Conservation (phyloP, 2,329 filamentous ascomycete species). For the Xylaria arbuscula region DNA sequence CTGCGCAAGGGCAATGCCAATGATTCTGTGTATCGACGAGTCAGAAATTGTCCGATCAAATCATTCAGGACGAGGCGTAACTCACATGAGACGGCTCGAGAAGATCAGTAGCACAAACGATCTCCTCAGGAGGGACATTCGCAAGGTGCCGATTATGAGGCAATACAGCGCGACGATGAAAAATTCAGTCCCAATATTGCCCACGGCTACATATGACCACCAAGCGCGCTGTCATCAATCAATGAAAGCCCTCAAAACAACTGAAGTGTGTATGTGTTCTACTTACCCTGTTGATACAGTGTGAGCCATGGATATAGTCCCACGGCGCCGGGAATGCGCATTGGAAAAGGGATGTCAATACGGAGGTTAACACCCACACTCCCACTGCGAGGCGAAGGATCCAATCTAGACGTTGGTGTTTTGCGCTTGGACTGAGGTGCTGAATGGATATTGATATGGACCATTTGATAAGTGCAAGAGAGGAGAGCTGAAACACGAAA, state of each 20-base stretch:
- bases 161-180: constrained; percentile 36
- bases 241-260: background rate
- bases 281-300: constrained; percentile 40
- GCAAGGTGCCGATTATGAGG: constrained; percentile 33
- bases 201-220: constrained; percentile 33
- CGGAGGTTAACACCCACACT: constrained; percentile 35
- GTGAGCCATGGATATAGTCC: constrained; percentile 39
- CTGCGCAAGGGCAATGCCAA: constrained; percentile 34
- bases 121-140: constrained; percentile 31
- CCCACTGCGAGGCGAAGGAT: constrained; percentile 35
- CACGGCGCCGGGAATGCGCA: constrained; percentile 41
- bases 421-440: constrained; percentile 35
- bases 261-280: background rate
- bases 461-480: constrained; percentile 42
- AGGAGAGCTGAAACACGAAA: constrained; percentile 38
- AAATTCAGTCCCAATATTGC: constrained; percentile 37
- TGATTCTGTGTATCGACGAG: constrained; percentile 27
- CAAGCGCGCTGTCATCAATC: constrained; percentile 30
- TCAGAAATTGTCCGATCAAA: background rate
- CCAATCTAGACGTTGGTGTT: constrained; percentile 34
- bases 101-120: constrained; percentile 32
- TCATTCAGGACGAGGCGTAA: background rate
- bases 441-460: constrained; percentile 41
- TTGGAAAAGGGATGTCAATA: constrained; percentile 40
- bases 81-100: constrained; percentile 37